Evolutionary conservation across 2,329 filamentous ascomycete species (phyloP).

Genomic region (Volutella citrinella): DNA sequence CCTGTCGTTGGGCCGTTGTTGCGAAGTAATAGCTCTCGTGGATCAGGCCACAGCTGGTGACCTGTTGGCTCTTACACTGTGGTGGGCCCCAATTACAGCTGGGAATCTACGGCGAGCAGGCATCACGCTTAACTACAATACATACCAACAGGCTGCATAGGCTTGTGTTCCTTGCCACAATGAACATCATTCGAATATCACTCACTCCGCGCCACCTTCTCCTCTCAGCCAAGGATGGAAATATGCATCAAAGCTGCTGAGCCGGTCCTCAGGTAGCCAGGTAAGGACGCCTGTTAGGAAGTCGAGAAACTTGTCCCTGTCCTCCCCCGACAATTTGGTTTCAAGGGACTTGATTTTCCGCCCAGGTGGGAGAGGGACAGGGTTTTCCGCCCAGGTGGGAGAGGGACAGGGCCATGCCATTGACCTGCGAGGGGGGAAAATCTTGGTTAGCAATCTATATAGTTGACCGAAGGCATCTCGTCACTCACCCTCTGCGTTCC

Average conservation of each 20-base stretch:
- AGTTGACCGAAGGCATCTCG: not conserved
- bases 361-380: conserved; percentile 20
- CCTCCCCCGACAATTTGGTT: conserved; percentile 7
- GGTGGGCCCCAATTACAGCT: no score
- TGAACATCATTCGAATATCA: no score
- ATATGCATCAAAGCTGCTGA: conserved; percentile 13
- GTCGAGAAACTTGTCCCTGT: conserved; percentile 18
- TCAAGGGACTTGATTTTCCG: conserved; percentile 16
- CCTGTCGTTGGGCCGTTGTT: no score
- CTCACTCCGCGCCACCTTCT: no score
- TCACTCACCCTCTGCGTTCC: conserved; percentile 22
- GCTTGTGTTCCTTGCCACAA: no score
- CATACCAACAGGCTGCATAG: no score
- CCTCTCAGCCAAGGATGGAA: conserved; percentile 34
- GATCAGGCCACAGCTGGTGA: no score
- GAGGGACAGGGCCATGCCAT: conserved; percentile 23
- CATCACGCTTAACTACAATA: no score
- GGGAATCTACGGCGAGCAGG: no score
- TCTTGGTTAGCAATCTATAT: not conserved
- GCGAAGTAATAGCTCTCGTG: no score
- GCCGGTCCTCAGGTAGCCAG: conserved; percentile 26
- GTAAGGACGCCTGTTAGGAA: conserved; percentile 18
- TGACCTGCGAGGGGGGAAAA: conserved; percentile 12
- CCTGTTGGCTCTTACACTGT: no score
- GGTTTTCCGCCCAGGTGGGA: conserved; percentile 16